Evolutionary conservation across 2,329 filamentous ascomycete genomes (phyloP), one percentile per base, ranked within the genome.

Genomic region (Thermoascus crustaceus): DNA sequence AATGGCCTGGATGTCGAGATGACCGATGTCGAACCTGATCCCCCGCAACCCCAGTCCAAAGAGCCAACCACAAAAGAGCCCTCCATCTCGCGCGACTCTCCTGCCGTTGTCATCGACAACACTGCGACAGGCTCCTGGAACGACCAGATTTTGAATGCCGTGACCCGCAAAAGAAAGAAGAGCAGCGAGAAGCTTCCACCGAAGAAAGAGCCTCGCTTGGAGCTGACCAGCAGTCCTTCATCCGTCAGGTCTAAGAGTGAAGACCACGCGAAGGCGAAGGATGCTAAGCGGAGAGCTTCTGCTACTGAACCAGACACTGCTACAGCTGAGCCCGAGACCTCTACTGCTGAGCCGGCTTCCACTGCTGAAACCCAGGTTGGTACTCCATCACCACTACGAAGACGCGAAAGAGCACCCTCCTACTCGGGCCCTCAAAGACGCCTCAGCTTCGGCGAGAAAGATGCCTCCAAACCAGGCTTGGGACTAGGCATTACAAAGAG

Each of bases 401-500:
- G 31, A 26, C 32, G 35, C 3, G 40, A 40, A 10, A 31, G 44
- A n/a, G 36, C 31, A 14, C 43, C 49, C 9, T 48, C 48, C 2
- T 49, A 49, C 30, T 49, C 50, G 7, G 41, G 43, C 11, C 33
- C 43, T 19, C 37, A 38, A 17, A 44, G 45, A 14, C 45, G 34
- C 7, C 26, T 39, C 13, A 50, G 42, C 27, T 42, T 47, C 39
- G 27, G 31, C 4, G 38, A 44, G 20, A n/a, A n/a, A n/a, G 30
- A 34, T 21, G 26, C 14, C 23, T 24, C 35, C 4, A 46, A 36
- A 10, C 32, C 32, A 13, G 49, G 48, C 16, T 36, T 54, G 11
- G 54, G 49, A 3, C 34, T 56, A 16, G 54, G 52, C 4, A 54
- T 57, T 10, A 54, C 54, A 7, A 42, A 30, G 30, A 57, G 48